phyloP scores from a whole-genome alignment of 176 grass and related monocot genomes.

The Zoysia pacifica region DNA sequence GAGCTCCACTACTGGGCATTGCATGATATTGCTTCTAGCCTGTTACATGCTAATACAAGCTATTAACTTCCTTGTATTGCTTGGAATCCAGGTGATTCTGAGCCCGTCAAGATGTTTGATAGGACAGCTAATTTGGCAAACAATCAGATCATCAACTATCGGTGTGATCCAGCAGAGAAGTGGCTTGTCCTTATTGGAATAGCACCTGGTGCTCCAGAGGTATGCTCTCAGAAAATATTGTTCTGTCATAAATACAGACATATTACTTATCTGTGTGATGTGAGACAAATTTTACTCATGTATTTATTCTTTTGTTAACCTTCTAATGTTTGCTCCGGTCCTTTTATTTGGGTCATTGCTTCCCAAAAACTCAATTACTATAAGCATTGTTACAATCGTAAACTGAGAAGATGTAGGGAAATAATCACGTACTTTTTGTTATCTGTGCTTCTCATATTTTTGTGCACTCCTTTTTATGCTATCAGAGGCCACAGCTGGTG shows the following conservation, averaged over 20 bases:
- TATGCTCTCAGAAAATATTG: background rate
- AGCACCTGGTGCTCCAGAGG: conserved; percentile 87
- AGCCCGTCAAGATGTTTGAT: conserved; percentile 94
- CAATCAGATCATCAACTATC: conserved; percentile 96
- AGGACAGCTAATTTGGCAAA: conserved; percentile 87
- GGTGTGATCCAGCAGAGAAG: conserved; percentile 83
- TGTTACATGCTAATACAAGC: background rate
- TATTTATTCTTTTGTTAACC: background rate
- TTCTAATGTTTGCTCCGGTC: background rate
- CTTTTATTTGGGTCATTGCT: background rate
- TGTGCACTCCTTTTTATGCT: conserved; percentile 21
- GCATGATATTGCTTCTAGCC: background rate
- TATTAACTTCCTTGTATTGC: background rate
- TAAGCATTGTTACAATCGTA: background rate
- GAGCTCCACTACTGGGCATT: background rate
- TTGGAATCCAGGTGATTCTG: conserved; percentile 53
- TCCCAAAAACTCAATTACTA: conserved; percentile 7
- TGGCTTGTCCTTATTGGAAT: conserved; percentile 98
- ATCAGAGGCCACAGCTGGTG: conserved; percentile 88
- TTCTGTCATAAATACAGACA: background rate
- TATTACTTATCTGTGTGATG: background rate
- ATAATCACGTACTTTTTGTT: background rate
- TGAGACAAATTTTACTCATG: background rate
- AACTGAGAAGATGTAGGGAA: background rate
- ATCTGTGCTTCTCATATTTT: background rate